Evolutionary conservation across 2,329 filamentous ascomycete species (phyloP).

Genomic region (Aspergillus jensenii): DNA sequence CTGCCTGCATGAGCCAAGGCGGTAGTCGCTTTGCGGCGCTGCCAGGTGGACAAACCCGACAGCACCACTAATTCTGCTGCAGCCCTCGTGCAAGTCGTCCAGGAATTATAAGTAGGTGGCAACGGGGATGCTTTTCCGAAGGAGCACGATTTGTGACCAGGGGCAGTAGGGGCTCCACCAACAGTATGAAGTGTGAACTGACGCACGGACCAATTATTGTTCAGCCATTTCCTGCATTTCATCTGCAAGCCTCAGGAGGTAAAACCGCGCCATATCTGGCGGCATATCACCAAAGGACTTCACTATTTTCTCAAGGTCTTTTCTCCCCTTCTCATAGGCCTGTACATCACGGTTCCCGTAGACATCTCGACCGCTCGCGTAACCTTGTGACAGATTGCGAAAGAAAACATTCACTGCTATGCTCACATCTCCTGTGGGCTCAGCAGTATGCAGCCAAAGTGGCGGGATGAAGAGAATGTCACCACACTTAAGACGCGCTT

Average conservation of each 20-base stretch:
- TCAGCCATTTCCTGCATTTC: slow-evolving; percentile 55
- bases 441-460: slow-evolving; percentile 76
- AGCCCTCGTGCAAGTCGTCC: not conserved
- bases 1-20: slow-evolving; percentile 9
- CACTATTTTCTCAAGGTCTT: slow-evolving; percentile 67
- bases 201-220: slow-evolving; percentile 16
- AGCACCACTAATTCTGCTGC: not conserved
- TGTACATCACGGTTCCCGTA: slow-evolving; percentile 86
- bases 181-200: not conserved
- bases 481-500: slow-evolving; percentile 66
- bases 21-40: not conserved
- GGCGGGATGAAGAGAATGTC: slow-evolving; percentile 80
- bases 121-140: not conserved
- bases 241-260: slow-evolving; percentile 68
- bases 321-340: slow-evolving; percentile 77
- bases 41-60: not conserved
- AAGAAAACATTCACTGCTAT: slow-evolving; percentile 92
- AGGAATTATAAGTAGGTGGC: not conserved
- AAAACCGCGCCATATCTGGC: slow-evolving; percentile 68
- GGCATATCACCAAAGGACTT: slow-evolving; percentile 54
- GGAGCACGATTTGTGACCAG: not conserved
- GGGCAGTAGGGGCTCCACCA: not conserved
- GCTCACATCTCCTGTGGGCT: slow-evolving; percentile 50
- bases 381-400: slow-evolving; percentile 65
- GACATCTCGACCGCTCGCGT: slow-evolving; percentile 74